These are phyloP conservation scores for Neurospora pannonica DNA, from an alignment of 495 filamentous ascomycete genomes.

Conservation along the genomic window DNA sequence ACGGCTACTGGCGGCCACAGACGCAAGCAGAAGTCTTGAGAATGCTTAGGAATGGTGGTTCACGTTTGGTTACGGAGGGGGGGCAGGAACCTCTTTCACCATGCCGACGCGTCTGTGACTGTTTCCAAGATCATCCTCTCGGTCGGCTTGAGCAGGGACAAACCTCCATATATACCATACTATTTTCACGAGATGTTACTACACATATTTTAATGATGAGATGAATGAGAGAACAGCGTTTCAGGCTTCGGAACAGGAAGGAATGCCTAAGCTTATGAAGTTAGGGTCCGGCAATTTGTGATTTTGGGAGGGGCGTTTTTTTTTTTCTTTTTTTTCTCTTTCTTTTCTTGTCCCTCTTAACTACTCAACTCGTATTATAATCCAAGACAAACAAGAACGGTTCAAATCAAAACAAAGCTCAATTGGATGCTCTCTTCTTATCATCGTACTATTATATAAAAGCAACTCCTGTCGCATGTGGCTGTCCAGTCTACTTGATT, in stretches of 20 bases:
- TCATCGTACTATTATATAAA: neutral
- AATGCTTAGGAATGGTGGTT: neutral
- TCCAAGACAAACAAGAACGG: neutral
- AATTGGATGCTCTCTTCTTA: neutral
- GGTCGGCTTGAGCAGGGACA: neutral
- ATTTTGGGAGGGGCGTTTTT: neutral
- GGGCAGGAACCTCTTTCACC: neutral
- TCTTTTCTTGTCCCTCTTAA: neutral
- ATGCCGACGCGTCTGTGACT: neutral
- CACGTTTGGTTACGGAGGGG: neutral
- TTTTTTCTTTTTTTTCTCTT: neutral
- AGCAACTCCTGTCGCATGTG: neutral
- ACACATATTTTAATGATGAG: neutral
- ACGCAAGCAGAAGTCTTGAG: slow-evolving; percentile 18
- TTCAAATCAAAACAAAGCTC: neutral
- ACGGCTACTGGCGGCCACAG: slow-evolving; percentile 5
- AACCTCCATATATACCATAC: neutral
- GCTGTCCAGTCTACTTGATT: neutral
- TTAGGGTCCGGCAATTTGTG: neutral
- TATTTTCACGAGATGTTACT: neutral
- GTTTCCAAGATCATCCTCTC: neutral
- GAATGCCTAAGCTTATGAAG: neutral
- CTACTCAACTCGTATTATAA: neutral
- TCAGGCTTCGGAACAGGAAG: slow-evolving; percentile 1
- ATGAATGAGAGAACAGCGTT: slow-evolving; percentile 6